Percentiles rank a stretch among this genome's conserved stretches.
These are phyloP conservation scores for Apophysomyces trapeziformis DNA, from an alignment of 371 early-diverging fungal species.

Conservation along the genomic window DNA sequence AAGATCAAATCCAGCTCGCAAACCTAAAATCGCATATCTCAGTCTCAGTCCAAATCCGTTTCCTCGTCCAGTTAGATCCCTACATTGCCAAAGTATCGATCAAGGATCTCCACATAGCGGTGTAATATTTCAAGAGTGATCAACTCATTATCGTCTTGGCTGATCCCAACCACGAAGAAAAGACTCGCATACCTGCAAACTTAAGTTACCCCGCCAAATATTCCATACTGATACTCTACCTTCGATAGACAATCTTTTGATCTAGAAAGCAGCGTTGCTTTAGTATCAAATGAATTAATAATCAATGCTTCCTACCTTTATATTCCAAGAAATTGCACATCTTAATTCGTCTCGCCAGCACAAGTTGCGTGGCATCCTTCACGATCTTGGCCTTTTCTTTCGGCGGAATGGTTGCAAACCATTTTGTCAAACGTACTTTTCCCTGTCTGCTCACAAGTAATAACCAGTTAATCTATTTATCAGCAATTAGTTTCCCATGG, in stretches of 20 bases:
- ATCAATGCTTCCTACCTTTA: constrained; percentile 64
- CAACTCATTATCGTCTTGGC: constrained; percentile 91
- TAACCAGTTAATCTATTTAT: constrained; percentile 68
- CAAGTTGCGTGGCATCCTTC: constrained; percentile 92
- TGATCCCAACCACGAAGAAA: constrained; percentile 95
- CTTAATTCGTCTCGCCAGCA: constrained; percentile 87
- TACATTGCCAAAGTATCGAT: constrained; percentile 97
- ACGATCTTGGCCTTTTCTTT: constrained; percentile 95
- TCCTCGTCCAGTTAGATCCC: constrained; percentile 5
- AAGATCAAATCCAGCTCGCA: constrained; percentile 91
- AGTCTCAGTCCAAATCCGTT: not conserved
- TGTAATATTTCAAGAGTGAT: constrained; percentile 94
- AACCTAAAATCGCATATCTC: constrained; percentile 52
- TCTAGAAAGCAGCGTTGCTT: constrained; percentile 44
- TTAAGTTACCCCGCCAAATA: constrained; percentile 4
- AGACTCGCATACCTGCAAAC: constrained; percentile 89
- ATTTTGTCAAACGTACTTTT: constrained; percentile 94
- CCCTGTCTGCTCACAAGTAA: constrained; percentile 77
- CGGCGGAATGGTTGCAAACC: constrained; percentile 89
- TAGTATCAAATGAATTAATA: not conserved
- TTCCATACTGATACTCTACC: constrained; percentile 16
- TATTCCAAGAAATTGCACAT: constrained; percentile 98
- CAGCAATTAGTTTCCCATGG: not conserved
- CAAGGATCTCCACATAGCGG: constrained; percentile 96
- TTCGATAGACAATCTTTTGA: constrained; percentile 90